Conservation (phyloP, 495 filamentous ascomycete species). For the Pseudomonodictys pantanalensis region DNA sequence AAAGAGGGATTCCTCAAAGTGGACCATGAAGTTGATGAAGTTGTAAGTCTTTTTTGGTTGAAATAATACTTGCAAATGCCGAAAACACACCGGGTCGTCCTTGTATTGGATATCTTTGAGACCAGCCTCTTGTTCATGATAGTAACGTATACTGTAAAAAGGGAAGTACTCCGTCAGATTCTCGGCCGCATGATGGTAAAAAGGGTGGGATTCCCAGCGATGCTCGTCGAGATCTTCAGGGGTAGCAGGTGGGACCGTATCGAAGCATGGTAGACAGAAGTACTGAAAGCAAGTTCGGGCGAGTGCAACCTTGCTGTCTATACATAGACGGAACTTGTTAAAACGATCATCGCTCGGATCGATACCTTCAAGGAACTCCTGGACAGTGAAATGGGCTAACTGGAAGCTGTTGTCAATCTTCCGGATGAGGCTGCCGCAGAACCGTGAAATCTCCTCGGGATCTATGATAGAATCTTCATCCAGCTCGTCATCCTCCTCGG, state of each 20-base stretch:
- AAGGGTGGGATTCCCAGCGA: not conserved
- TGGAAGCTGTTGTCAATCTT: not conserved
- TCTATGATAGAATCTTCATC: not conserved
- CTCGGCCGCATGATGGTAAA: not conserved
- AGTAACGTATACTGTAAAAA: too few species aligned
- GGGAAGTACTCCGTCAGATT: too few species aligned
- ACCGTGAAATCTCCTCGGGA: not conserved
- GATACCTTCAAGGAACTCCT: not conserved
- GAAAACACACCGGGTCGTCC: not conserved
- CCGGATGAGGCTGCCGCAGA: slow-evolving; percentile 4
- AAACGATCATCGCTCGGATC: not conserved
- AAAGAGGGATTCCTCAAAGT: too few species aligned
- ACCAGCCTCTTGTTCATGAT: not conserved
- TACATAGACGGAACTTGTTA: not conserved
- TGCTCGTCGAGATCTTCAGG: not conserved
- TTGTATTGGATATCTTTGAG: too few species aligned
- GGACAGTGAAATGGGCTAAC: slow-evolving; percentile 2
- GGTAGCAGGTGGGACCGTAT: not conserved
- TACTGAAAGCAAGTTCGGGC: not conserved
- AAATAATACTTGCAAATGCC: not conserved
- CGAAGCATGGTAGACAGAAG: not conserved
- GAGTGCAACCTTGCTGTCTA: not conserved
- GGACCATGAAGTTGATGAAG: not conserved
- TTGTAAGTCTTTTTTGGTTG: not conserved
- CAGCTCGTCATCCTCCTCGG: not conserved